Evolutionary conservation across 208 protist genomes (phyloP).

Genomic region (Trypanosoma caninum): DNA sequence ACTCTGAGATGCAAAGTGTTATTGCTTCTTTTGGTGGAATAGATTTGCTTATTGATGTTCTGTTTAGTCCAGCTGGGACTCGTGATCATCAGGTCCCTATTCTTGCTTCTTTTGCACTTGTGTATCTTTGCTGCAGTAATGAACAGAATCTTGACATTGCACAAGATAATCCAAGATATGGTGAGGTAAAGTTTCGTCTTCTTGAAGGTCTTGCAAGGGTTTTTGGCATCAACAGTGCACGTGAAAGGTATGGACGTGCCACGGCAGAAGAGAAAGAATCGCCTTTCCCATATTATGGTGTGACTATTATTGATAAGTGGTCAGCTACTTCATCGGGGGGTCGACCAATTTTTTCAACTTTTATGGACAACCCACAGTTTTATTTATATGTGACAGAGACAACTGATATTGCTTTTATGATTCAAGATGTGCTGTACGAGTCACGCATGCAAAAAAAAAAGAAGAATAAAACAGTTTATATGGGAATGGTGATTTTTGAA

Average conservation of each 20-base stretch:
- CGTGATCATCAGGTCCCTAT: slow-evolving; percentile 90
- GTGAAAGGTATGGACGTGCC: slow-evolving; percentile 78
- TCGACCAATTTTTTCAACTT: slow-evolving; percentile 84
- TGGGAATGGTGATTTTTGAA: slow-evolving; percentile 88
- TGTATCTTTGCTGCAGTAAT: slow-evolving; percentile 89
- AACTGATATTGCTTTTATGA: slow-evolving; percentile 83
- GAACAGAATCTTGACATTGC: slow-evolving; percentile 69
- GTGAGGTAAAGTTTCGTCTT: slow-evolving; percentile 83
- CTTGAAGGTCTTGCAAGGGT: slow-evolving; percentile 85
- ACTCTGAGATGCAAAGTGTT: slow-evolving; percentile 63
- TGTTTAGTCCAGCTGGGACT: slow-evolving; percentile 79
- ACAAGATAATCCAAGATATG: slow-evolving; percentile 66
- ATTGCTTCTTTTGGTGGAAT: slow-evolving; percentile 81
- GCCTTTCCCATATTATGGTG: slow-evolving; percentile 86
- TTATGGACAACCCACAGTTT: slow-evolving; percentile 93
- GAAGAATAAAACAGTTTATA: slow-evolving; percentile 88
- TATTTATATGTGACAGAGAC: slow-evolving; percentile 66
- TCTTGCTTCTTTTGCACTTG: slow-evolving; percentile 86
- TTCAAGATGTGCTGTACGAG: slow-evolving; percentile 88
- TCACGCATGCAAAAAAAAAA: slow-evolving; percentile 82
- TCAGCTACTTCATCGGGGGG: slow-evolving; percentile 68
- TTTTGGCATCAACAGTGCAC: slow-evolving; percentile 80
- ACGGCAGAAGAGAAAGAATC: slow-evolving; percentile 68
- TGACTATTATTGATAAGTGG: slow-evolving; percentile 85
- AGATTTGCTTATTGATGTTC: slow-evolving; percentile 80